Evolutionary conservation across 768 basidiomycete genomes (phyloP).

Genomic region (Lyophyllum atratum): DNA sequence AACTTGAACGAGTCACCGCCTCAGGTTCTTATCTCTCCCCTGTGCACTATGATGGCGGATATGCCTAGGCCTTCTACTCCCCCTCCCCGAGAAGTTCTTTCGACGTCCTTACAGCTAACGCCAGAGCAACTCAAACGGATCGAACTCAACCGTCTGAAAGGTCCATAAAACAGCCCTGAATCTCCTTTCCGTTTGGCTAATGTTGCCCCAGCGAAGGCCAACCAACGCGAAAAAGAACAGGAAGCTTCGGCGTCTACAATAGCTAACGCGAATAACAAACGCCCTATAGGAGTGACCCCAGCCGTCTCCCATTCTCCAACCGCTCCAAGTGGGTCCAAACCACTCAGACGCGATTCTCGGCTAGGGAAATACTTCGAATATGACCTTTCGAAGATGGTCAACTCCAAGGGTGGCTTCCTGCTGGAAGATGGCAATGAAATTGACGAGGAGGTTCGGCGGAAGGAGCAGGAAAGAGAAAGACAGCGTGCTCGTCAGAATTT

Average conservation of each 20-base stretch:
- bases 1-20: not conserved
- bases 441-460: slow-evolving; percentile 71
- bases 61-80: slow-evolving; percentile 39
- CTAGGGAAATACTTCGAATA: slow-evolving; percentile 96
- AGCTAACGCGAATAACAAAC: slow-evolving; percentile 71
- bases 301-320: slow-evolving; percentile 66
- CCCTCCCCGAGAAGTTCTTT: slow-evolving; percentile 28
- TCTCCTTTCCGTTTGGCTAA: not conserved
- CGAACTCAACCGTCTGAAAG: slow-evolving; percentile 80
- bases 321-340: slow-evolving; percentile 46
- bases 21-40: not conserved
- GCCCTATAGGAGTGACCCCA: slow-evolving; percentile 61
- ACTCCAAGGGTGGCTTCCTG: slow-evolving; percentile 94
- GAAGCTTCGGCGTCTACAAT: slow-evolving; percentile 43
- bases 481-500: slow-evolving; percentile 73
- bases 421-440: slow-evolving; percentile 85
- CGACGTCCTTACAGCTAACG: slow-evolving; percentile 39
- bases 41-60: slow-evolving; percentile 23
- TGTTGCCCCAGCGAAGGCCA: slow-evolving; percentile 63
- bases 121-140: slow-evolving; percentile 73
- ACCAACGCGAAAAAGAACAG: slow-evolving; percentile 67
- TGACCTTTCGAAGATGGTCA: slow-evolving; percentile 95
- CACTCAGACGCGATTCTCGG: slow-evolving; percentile 72
- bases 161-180: slow-evolving; percentile 32
- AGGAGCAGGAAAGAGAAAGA: slow-evolving; percentile 81